A percentile compares a stretch with the other conserved stretches of the same genome.
phyloP scores from a whole-genome alignment of 176 grass and related monocot genomes.

The Miscanthus lutarioriparius region DNA sequence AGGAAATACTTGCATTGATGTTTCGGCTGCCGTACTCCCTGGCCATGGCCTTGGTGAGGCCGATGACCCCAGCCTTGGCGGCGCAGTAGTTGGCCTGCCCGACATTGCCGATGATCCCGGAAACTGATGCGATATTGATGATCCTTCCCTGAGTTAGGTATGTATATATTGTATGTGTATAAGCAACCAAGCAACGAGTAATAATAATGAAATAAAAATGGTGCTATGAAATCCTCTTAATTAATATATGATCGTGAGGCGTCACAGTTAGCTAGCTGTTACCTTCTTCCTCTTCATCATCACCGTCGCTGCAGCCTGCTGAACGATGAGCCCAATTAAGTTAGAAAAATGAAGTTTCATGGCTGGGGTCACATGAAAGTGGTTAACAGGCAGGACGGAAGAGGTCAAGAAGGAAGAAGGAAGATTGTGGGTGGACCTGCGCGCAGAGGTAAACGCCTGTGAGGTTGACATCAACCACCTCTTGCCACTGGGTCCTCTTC shows the following conservation, averaged over 20 bases:
- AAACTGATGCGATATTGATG: slow-evolving; percentile 87
- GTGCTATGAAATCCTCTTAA: not conserved
- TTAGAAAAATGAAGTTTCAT: not conserved
- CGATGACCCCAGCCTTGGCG: slow-evolving; percentile 90
- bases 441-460: slow-evolving; percentile 95
- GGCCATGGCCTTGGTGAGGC: slow-evolving; percentile 87
- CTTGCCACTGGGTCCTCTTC: slow-evolving; percentile 93
- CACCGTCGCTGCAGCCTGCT: slow-evolving; percentile 64
- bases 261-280: not conserved
- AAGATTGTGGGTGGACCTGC: slow-evolving; percentile 40
- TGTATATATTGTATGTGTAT: not conserved
- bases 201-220: too few relatives aligned
- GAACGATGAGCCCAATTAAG: not conserved
- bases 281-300: slow-evolving; percentile 95
- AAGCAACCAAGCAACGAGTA: not conserved
- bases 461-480: slow-evolving; percentile 94
- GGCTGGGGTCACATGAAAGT: too few relatives aligned
- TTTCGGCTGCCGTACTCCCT: slow-evolving; percentile 92
- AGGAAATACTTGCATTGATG: slow-evolving; percentile 62
- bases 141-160: slow-evolving; percentile 61
- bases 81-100: slow-evolving; percentile 97
- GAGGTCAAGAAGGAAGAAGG: not conserved
- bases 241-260: not conserved
- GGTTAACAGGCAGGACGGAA: not conserved
- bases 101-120: slow-evolving; percentile 74